Percentiles rank a stretch among this genome's conserved stretches.
These are phyloP conservation scores for Kalmanozyma brasiliensis DNA, from an alignment of 1,284 basidiomycete genomes.

Conservation along the genomic window DNA sequence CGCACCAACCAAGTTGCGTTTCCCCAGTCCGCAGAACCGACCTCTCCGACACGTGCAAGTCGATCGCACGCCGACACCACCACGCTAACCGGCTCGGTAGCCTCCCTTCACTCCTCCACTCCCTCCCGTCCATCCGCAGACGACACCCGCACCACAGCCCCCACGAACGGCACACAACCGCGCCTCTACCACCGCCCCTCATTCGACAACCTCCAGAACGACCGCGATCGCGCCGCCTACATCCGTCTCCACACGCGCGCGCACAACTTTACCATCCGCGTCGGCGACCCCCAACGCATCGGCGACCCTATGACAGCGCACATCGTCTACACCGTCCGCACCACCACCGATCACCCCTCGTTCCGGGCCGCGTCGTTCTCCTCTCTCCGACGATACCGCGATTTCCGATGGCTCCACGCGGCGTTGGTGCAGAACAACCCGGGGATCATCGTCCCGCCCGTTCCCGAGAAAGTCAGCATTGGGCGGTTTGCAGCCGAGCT, in stretches of 20 bases:
- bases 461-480: constrained; percentile 93
- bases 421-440: constrained; percentile 90
- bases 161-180: constrained; percentile 13
- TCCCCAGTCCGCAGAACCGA: background rate
- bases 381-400: constrained; percentile 91
- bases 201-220: constrained; percentile 38
- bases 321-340: constrained; percentile 70
- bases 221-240: constrained; percentile 26
- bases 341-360: constrained; percentile 51
- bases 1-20: constrained; percentile 14
- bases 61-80: constrained; percentile 7
- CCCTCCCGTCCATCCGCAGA: constrained; percentile 24
- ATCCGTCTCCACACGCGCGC: constrained; percentile 13
- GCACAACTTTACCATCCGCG: constrained; percentile 56
- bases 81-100: constrained; percentile 10
- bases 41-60: constrained; percentile 12
- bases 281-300: constrained; percentile 65
- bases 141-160: background rate
- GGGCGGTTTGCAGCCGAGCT: constrained; percentile 69
- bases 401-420: constrained; percentile 97
- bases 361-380: constrained; percentile 68
- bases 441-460: constrained; percentile 94
- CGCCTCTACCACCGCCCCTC: constrained; percentile 44
- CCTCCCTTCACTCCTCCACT: constrained; percentile 20
- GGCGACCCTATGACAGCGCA: constrained; percentile 65